These are phyloP conservation scores for Sporothrix protearum DNA, from an alignment of 2,329 filamentous ascomycete genomes.

Conservation along the genomic window DNA sequence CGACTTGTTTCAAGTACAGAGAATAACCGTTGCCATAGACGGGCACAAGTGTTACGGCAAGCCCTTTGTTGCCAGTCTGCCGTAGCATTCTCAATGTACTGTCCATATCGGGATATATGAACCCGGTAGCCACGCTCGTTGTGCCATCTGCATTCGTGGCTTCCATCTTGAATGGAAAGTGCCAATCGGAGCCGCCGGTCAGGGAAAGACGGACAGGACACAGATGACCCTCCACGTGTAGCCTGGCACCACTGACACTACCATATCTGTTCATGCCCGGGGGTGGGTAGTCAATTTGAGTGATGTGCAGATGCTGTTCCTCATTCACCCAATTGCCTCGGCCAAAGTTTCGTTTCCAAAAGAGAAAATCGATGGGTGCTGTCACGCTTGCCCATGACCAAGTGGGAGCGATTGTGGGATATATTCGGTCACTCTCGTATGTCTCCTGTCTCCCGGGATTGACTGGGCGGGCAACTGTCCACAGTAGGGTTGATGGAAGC, in stretches of 20 bases:
- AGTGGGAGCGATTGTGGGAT: too few species aligned
- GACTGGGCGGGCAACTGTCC: not conserved
- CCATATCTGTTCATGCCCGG: not conserved
- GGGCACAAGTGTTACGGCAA: not conserved
- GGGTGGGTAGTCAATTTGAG: not conserved
- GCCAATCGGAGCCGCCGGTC: not conserved
- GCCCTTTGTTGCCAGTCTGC: too few species aligned
- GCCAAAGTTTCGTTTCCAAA: not conserved
- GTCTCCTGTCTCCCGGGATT: not conserved
- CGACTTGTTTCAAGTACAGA: too few species aligned
- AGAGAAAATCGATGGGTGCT: not conserved
- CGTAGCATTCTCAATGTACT: not conserved
- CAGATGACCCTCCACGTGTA: not conserved
- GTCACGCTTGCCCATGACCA: not conserved
- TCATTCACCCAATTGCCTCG: not conserved
- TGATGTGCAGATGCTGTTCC: not conserved
- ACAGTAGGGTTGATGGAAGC: not conserved
- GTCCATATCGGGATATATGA: not conserved
- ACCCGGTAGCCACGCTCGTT: not conserved
- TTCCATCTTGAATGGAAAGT: not conserved
- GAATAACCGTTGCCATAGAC: not conserved
- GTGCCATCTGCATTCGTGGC: not conserved
- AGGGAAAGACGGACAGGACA: not conserved
- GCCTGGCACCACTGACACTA: not conserved
- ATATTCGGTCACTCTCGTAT: not conserved